These are phyloP conservation scores for Extremus antarcticus DNA, from an alignment of 495 filamentous ascomycete genomes.

Conservation along the genomic window DNA sequence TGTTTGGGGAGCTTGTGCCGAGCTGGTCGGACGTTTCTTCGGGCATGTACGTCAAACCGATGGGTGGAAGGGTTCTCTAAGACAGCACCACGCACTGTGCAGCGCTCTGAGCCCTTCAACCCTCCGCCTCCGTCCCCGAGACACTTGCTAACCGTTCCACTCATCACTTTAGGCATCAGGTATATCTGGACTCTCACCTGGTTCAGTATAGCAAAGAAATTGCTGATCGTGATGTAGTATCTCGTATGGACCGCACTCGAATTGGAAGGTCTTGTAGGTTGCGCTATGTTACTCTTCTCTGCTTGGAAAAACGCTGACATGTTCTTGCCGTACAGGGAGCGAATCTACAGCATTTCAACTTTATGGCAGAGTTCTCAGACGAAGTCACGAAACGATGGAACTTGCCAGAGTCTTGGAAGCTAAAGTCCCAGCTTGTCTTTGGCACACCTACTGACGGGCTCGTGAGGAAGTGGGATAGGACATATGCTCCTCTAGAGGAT, in stretches of 20 bases:
- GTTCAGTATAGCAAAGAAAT: too few species aligned
- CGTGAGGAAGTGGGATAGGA: slow-evolving; percentile 18
- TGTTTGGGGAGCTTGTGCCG: slow-evolving; percentile 49
- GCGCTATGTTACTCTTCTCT: slow-evolving; percentile 24
- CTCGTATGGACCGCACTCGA: slow-evolving; percentile 55
- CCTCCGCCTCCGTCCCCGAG: slow-evolving; percentile 42
- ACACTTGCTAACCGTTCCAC: too few species aligned
- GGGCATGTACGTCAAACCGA: too few species aligned
- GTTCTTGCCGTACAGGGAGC: not conserved
- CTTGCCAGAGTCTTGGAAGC: slow-evolving; percentile 48
- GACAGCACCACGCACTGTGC: too few species aligned
- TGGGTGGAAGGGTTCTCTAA: too few species aligned
- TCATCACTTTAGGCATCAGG: too few species aligned
- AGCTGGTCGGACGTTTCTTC: slow-evolving; percentile 42
- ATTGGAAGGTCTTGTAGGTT: slow-evolving; percentile 54
- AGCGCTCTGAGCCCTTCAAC: too few species aligned
- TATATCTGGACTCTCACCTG: too few species aligned
- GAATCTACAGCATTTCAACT: slow-evolving; percentile 68
- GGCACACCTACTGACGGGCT: slow-evolving; percentile 30
- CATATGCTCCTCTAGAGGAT: slow-evolving; percentile 42
- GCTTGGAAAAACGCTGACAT: not conserved
- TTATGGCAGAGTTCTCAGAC: slow-evolving; percentile 46
- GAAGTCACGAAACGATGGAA: slow-evolving; percentile 48
- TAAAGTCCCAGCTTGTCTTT: slow-evolving; percentile 36
- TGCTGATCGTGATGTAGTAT: slow-evolving; percentile 55